These are phyloP conservation scores for Talaromyces sp. DNA, from an alignment of 2,329 filamentous ascomycete genomes.

Conservation along the genomic window DNA sequence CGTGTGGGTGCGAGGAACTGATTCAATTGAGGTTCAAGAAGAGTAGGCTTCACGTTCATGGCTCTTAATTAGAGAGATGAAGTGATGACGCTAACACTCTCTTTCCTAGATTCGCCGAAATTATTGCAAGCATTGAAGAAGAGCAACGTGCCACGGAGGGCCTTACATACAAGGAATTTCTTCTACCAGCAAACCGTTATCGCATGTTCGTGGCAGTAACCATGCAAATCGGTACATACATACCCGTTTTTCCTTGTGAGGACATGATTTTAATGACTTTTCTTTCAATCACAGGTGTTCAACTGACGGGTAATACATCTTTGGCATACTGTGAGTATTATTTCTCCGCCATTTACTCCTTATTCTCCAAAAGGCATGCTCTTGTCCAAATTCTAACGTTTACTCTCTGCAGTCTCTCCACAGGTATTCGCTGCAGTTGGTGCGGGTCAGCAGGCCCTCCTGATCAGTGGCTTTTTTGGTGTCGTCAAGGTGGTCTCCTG, in stretches of 20 bases:
- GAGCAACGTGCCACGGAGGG: conserved; percentile 50
- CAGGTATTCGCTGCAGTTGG: conserved; percentile 55
- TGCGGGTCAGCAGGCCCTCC: conserved; percentile 48
- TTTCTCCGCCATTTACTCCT: no score
- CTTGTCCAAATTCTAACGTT: neutral
- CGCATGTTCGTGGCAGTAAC: conserved; percentile 50
- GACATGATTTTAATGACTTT: neutral
- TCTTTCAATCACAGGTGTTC: conserved; percentile 34
- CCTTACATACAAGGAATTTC: conserved; percentile 49
- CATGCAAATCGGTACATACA: conserved; percentile 42
- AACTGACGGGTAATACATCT: conserved; percentile 54
- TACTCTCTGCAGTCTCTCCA: conserved; percentile 31
- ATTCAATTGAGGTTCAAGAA: conserved; percentile 22
- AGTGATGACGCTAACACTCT: no score
- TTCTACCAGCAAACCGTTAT: conserved; percentile 49
- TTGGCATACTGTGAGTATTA: conserved; percentile 41
- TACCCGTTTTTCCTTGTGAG: neutral
- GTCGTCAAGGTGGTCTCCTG: conserved; percentile 51
- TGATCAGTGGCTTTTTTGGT: conserved; percentile 51
- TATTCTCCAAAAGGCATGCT: no score
- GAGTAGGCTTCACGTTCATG: conserved; percentile 2
- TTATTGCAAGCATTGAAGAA: conserved; percentile 44
- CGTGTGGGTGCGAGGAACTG: conserved; percentile 51
- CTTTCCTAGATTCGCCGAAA: conserved; percentile 16
- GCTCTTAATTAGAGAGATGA: no score